These are phyloP conservation scores for Euphorbia tirucalli DNA, from an alignment of 345 rosid genomes.

Conservation along the genomic window DNA sequence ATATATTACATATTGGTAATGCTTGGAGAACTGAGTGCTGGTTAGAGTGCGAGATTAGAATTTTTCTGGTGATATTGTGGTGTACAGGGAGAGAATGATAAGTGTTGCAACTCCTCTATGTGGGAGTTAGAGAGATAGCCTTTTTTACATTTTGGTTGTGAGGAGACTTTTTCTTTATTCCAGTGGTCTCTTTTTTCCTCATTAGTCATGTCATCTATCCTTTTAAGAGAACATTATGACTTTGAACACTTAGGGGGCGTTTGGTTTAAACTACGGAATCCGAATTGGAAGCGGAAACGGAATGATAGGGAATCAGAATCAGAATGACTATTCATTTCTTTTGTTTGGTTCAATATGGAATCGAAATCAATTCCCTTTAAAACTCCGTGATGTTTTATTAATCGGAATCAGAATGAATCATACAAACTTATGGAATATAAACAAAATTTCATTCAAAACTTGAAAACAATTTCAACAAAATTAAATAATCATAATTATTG, in stretches of 20 bases:
- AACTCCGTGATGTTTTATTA: too few species aligned
- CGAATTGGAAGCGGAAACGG: too few species aligned
- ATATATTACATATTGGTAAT: constrained; percentile 5
- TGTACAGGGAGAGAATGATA: background rate
- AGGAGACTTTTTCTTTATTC: background rate
- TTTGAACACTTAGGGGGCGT: background rate
- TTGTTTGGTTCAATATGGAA: too few species aligned
- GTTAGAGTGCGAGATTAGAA: background rate
- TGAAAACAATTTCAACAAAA: too few species aligned
- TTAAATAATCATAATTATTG: too few species aligned
- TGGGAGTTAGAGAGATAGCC: background rate
- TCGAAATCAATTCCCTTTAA: too few species aligned
- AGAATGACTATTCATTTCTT: too few species aligned
- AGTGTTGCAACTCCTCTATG: background rate
- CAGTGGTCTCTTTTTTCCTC: background rate
- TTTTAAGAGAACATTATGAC: background rate
- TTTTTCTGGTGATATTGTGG: background rate
- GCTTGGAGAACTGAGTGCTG: background rate
- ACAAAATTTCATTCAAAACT: too few species aligned
- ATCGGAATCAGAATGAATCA: too few species aligned
- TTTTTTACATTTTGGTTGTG: background rate
- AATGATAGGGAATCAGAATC: too few species aligned
- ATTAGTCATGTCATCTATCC: background rate
- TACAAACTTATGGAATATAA: too few species aligned
- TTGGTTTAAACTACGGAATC: too few species aligned